Evolutionary conservation across 139 green algal genomes (phyloP).

Genomic region (Diplosphaera chodatii): DNA sequence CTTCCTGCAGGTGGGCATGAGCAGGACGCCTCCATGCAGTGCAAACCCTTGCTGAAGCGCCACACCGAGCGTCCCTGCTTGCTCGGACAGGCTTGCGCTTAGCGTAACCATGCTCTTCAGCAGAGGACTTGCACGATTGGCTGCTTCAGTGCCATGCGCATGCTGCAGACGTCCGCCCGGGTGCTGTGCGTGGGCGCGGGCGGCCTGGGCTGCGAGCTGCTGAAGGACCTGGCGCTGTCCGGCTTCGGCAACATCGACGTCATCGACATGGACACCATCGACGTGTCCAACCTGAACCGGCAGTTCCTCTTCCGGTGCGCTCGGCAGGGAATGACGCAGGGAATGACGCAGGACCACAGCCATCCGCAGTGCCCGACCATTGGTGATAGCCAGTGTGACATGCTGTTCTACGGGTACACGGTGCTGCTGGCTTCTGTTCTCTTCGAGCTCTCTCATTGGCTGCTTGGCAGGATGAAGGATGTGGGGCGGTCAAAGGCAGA

Average conservation of each 20-base stretch:
- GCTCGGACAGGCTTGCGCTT: no score
- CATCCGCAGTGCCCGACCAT: no score
- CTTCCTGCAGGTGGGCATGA: neutral
- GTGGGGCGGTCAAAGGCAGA: conserved; percentile 92
- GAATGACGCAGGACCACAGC: no score
- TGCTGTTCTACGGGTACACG: no score
- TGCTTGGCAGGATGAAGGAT: conserved; percentile 66
- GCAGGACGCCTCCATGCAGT: no score
- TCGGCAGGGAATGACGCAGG: no score
- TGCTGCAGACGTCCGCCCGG: neutral
- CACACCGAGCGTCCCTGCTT: no score
- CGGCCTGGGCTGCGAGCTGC: conserved; percentile 96
- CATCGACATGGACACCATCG: conserved; percentile 99
- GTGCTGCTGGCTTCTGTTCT: neutral
- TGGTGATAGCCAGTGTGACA: no score
- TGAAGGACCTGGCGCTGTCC: conserved; percentile 95
- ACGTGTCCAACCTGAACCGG: conserved; percentile 97
- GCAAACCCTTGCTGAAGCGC: no score
- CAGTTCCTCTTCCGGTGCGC: conserved; percentile 96
- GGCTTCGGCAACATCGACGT: conserved; percentile 97
- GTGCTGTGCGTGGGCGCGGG: conserved; percentile 92
- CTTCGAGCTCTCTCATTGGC: neutral
- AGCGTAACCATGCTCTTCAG: no score
- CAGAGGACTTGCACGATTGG: no score
- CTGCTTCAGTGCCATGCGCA: no score